Percentiles rank a stretch among this genome's conserved stretches.
Conservation (phyloP, 176 grass and related monocot species). For the Paspalum notatum region DNA sequence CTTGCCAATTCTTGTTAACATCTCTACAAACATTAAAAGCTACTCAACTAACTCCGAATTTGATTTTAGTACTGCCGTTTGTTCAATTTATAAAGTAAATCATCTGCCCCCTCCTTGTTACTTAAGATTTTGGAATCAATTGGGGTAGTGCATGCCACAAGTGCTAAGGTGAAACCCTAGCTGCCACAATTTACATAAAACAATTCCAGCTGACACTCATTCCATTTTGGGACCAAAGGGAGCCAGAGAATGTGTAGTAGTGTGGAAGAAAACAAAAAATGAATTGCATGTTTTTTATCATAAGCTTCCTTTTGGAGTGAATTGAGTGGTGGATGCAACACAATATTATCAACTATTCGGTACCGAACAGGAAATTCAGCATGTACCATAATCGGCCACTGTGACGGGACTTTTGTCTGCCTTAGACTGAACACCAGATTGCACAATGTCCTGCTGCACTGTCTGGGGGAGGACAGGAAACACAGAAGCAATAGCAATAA, state of each 20-base stretch:
- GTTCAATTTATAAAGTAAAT: not conserved
- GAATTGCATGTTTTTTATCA: not conserved
- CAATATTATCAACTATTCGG: not conserved
- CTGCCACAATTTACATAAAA: not conserved
- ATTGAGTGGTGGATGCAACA: not conserved
- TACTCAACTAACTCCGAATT: not conserved
- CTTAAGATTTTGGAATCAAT: not conserved
- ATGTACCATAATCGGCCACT: conserved; percentile 91
- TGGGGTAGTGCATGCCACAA: not conserved
- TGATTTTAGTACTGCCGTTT: not conserved
- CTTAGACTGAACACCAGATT: conserved; percentile 89
- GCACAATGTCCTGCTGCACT: conserved; percentile 75
- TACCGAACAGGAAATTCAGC: conserved; percentile 10
- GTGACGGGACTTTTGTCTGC: conserved; percentile 89
- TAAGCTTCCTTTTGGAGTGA: not conserved
- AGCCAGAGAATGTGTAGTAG: not conserved
- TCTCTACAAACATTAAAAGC: not conserved
- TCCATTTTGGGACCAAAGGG: not conserved
- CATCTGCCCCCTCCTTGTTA: not conserved
- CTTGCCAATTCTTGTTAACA: not conserved
- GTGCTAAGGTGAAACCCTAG: not conserved
- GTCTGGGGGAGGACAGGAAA: conserved; percentile 48
- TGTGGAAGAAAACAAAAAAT: not conserved
- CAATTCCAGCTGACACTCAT: not conserved
- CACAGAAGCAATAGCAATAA: conserved; percentile 18